Base-by-base conservation (phyloP, 2,329 filamentous ascomycete species). In the Penicillium olsonii region DNA sequence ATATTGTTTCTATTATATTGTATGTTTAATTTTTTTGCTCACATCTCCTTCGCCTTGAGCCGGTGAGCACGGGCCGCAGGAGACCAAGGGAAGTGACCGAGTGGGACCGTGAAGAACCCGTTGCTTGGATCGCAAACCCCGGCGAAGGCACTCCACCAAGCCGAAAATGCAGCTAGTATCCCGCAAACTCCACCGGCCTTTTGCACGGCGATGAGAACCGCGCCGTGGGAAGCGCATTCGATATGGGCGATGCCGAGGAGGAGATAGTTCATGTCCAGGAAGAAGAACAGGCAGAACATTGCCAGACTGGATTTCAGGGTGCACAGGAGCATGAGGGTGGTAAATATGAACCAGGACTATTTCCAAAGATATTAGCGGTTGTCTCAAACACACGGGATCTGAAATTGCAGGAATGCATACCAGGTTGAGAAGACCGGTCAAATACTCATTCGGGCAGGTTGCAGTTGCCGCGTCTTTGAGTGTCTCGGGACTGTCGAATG, bases 271-370 rank as follows among this genome's bases (percentile, higher is more conserved):
- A 61, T 46, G 17, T 61, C 59, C 29, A 61, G 39, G 37, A 60
- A 60, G 35, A 61, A 58, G 43, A 60, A 60, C 4, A 60, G 26
- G 2, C 53, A 47, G 31, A 60, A 58, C 48, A 58, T 55, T 5
- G 57, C 59, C 7, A 59, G 20, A 31, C 46, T 58, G 7, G 59
- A 56, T 19, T 49, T 55, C 4, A 62, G 42, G 3, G 54, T 61
- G 34, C 58, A 56, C 1, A 62, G 34, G 12, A 62, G 56, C 52
- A 60, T 55, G 5, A 62, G 26, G 1, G 58, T 62, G 3, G 59
- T 61, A 37, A 62, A 59, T 8, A 61, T 59, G 19, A 56, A 61
- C 56, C 59, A 62, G 11, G 52, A 53, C 59, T 61, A n/a, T 6
- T 22, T 17, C 7, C 1, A 35, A 15, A 4, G 19, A 18, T 15